These are phyloP conservation scores for Oxyria digyna DNA, from an alignment of 148 eudicot species.

Conservation along the genomic window DNA sequence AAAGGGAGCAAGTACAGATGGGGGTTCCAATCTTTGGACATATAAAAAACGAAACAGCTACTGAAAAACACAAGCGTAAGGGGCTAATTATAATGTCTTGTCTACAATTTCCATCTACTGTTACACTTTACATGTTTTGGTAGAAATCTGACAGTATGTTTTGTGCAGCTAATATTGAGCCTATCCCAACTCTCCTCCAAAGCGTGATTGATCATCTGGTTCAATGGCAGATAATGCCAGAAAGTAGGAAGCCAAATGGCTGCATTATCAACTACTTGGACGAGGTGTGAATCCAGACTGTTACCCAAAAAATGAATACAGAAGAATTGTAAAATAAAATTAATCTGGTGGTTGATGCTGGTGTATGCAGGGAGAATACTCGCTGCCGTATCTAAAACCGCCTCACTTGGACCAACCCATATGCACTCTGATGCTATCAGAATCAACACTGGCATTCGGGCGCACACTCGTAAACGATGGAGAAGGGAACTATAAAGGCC, in stretches of 20 bases:
- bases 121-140: background rate
- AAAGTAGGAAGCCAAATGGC: slow-evolving; percentile 71
- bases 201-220: slow-evolving; percentile 67
- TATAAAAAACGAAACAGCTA: slow-evolving; percentile 47
- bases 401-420: slow-evolving; percentile 97
- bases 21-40: slow-evolving; percentile 81
- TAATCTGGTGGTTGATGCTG: too few species aligned
- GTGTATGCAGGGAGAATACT: slow-evolving; percentile 57
- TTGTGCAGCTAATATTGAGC: slow-evolving; percentile 63
- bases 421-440: slow-evolving; percentile 67
- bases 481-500: slow-evolving; percentile 82
- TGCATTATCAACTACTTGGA: slow-evolving; percentile 91
- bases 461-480: slow-evolving; percentile 57
- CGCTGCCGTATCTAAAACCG: slow-evolving; percentile 89
- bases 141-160: slow-evolving; percentile 4
- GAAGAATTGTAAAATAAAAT: too few species aligned
- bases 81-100: slow-evolving; percentile 11
- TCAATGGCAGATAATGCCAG: slow-evolving; percentile 75
- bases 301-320: too few species aligned
- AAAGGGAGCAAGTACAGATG: slow-evolving; percentile 88
- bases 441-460: slow-evolving; percentile 82
- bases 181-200: slow-evolving; percentile 71
- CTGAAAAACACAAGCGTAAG: slow-evolving; percentile 43
- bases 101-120: background rate
- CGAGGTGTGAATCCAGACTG: slow-evolving; percentile 45